Conservation (phyloP, 306 rosid species). For the Chamaecrista fasciculata region DNA sequence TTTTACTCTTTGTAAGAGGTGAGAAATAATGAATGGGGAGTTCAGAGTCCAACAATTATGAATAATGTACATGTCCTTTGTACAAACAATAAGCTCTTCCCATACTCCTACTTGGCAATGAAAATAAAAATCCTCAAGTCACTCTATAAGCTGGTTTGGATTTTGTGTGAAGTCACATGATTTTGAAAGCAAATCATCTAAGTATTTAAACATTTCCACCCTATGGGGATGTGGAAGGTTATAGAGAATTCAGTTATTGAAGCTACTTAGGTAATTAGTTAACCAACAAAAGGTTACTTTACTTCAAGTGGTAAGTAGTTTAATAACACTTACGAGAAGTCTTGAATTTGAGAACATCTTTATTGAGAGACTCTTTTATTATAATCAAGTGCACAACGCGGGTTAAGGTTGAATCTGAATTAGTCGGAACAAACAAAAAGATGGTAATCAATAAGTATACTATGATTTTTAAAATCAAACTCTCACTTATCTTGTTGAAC, state of each 20-base stretch:
- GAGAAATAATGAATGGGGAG: constrained; percentile 20
- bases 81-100: constrained; percentile 16
- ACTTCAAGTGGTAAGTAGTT: too few species aligned
- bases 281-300: too few species aligned
- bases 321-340: too few species aligned
- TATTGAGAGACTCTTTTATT: too few species aligned
- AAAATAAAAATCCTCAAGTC: not conserved
- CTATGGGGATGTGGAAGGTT: not conserved
- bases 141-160: constrained; percentile 18
- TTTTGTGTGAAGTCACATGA: constrained; percentile 26
- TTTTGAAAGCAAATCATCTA: not conserved
- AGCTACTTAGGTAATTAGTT: too few species aligned
- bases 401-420: too few species aligned
- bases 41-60: constrained; percentile 18
- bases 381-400: too few species aligned
- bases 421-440: too few species aligned
- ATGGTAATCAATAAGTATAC: too few species aligned
- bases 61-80: constrained; percentile 32
- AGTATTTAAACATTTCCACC: not conserved
- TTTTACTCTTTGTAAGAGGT: not conserved
- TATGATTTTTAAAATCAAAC: too few species aligned
- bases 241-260: not conserved
- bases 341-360: too few species aligned
- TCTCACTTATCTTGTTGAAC: not conserved
- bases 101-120: not conserved